phyloP scores from a whole-genome alignment of 768 basidiomycete species.

The Scleroderma citrinum region DNA sequence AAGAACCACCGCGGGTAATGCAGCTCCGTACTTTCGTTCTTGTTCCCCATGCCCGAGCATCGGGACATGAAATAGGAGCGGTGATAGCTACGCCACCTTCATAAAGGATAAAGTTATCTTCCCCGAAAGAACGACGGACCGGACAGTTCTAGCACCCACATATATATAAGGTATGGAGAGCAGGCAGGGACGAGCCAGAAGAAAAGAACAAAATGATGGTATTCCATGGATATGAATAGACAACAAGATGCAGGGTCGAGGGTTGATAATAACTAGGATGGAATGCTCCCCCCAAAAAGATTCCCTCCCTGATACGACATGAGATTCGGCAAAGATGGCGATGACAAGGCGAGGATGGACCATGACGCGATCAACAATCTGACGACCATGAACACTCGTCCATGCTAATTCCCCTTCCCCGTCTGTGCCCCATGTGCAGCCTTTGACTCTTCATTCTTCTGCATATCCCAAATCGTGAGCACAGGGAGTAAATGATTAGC shows the following conservation, averaged over 20 bases:
- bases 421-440: constrained; percentile 20
- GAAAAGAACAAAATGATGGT: background rate
- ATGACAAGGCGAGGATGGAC: no score
- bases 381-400: no score
- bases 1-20: background rate
- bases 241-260: constrained; percentile 1
- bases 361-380: no score
- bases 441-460: constrained; percentile 56
- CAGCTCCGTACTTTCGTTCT: background rate
- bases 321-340: constrained; percentile 8
- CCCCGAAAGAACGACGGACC: background rate
- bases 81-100: no score
- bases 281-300: constrained; percentile 8
- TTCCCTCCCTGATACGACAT: background rate
- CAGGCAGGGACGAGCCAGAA: background rate
- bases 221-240: background rate
- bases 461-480: constrained; percentile 10
- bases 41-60: background rate
- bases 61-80: background rate
- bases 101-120: no score
- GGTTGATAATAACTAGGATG: constrained; percentile 9
- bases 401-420: constrained; percentile 40
- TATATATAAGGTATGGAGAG: background rate
- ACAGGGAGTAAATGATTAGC: background rate
- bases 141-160: background rate